Base-by-base conservation (phyloP, 2,329 filamentous ascomycete genomes). In the Ophioceras dolichostomum region DNA sequence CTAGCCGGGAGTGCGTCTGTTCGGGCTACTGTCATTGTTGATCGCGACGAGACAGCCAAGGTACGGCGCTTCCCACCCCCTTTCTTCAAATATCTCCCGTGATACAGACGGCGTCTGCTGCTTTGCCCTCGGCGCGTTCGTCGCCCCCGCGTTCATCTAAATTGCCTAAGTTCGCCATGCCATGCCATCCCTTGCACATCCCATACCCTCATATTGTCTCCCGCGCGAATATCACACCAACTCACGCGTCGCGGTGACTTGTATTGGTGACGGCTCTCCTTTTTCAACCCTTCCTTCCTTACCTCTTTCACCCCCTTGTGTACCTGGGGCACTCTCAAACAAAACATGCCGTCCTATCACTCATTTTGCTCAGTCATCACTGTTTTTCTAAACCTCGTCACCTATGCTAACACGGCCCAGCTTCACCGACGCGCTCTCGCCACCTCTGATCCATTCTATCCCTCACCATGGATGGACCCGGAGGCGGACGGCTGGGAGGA, bases 391-490 rank as follows among this genome's bases (percentile, higher is more conserved):
- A 26, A 7, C 22, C 8, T 26, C 8, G 12, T 12, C 12, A 26
- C 22, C 7, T 19, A n/a, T 39, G 45, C 52, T 51, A 43, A 49
- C 44, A 28, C 27, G 2, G 2, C 19, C 26, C 45, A 54, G 49
- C 38, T 51, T 21, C 20, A 44, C n/a, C 18, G 46, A 47, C 43
- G 45, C 27, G 37, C 22, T 10, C 54, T 62, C 12, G 60, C 62
- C 4, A 44, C 49, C 21, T 73, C 68, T 3, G 59, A 59, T 10
- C 83, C 85, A 3, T 73, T 71, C 52, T 94, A 94, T 52, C 87
- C 87, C 1, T 88, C 84, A 20, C 87, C 87, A 63, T 94, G 87
- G 85, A 80, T 81, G 61, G 73, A 83, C 44, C 80, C 83, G 14
- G 56, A 73, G 5, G 83, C 82, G 10, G 63, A 72, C 32, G 73